Evolutionary conservation across 202 grass and related monocot genomes (phyloP), one percentile per base, ranked within the genome.

Genomic region (Schoenoplectus triqueter): DNA sequence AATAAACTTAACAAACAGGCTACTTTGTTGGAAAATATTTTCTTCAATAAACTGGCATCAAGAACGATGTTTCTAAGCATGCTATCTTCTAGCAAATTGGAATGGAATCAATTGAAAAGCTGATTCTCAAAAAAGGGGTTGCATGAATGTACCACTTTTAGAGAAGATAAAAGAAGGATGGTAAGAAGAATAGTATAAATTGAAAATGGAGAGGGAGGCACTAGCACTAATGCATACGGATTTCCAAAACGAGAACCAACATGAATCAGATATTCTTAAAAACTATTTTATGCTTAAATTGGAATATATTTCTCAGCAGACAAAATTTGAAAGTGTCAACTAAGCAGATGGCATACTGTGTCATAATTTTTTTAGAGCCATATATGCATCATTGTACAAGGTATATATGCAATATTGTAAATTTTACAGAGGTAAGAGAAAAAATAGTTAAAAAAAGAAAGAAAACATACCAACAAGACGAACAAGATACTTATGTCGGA

Each of bases 401-500:
- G 4, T 2, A 41, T 42, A 78, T 59, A n/a, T 57, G 11, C 18
- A 60, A 78, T 59, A 44, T 41, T 78, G 11, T 3, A 41, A 54
- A 59, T 60, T 78, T 44, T 78, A 60, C 14, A 3, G 7, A 78
- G 42, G 10, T 14, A 54, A 45, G 17, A 78, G 3, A 7, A 17
- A 21, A 40, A 57, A 14, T 40, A n/a, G 40, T 10, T 21, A 2
- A 64, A 2, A 31, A 63, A 45, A 31, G 31, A 54, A 62, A 66
- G 11, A 18, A 40, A 55, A 5, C 2, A 14, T 86, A 92, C 94
- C 92, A 39, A 89, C 64, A 22, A 97, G 90, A 78, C 79, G 92
- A 89, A 97, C 92, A 70, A 97, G 92, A 81, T 97, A 82, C 22
- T 73, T 66, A 80, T 97, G 92, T 2, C 91, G 91, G 64, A 97